Conservation (phyloP, 768 basidiomycete species). For the Neoboletus brunneissimus region DNA sequence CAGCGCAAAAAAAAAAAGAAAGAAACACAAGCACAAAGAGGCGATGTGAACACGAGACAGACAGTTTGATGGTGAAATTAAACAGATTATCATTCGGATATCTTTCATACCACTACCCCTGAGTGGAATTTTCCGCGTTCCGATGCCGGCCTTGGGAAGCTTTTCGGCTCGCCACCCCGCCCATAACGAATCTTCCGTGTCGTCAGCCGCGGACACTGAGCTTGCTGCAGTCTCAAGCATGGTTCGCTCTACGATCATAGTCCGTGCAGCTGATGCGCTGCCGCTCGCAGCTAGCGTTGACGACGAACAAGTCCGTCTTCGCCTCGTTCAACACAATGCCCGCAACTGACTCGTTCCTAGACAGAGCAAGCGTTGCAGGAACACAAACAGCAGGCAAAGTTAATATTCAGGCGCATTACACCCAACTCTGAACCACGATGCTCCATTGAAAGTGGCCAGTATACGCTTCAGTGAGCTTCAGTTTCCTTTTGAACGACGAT, state of each 20-base stretch:
- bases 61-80: too few species aligned
- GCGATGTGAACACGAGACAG: too few species aligned
- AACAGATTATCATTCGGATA: too few species aligned
- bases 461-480: slow-evolving; percentile 86
- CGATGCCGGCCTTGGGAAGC: too few species aligned
- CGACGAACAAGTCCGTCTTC: slow-evolving; percentile 78
- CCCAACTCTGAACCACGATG: slow-evolving; percentile 94
- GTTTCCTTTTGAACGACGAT: background rate
- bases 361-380: slow-evolving; percentile 93
- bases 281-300: slow-evolving; percentile 96
- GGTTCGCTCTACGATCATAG: slow-evolving; percentile 87
- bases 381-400: slow-evolving; percentile 97
- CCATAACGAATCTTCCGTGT: background rate
- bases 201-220: background rate
- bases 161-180: too few species aligned
- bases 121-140: too few species aligned
- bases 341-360: slow-evolving; percentile 39
- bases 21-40: too few species aligned
- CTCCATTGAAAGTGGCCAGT: slow-evolving; percentile 93
- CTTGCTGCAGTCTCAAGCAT: slow-evolving; percentile 37
- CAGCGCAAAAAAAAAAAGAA: too few species aligned
- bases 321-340: background rate
- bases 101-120: too few species aligned
- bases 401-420: slow-evolving; percentile 92
- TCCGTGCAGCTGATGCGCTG: slow-evolving; percentile 80